These are phyloP conservation scores for Pyronema omphalodes DNA, from an alignment of 495 filamentous ascomycete genomes.

Conservation along the genomic window DNA sequence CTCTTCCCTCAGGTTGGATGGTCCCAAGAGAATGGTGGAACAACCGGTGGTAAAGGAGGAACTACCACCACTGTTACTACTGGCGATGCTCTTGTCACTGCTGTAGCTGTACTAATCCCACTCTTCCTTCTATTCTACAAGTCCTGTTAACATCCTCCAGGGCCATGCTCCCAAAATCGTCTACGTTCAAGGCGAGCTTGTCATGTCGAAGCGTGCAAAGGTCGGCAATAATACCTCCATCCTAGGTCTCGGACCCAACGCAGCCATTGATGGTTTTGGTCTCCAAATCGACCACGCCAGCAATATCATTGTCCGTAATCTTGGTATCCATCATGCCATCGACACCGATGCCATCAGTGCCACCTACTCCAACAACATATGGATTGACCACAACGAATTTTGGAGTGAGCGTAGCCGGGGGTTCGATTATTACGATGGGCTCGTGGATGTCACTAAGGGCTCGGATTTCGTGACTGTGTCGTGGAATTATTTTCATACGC, in stretches of 20 bases:
- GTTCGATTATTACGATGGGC: constrained; percentile 27
- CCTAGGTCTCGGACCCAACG: constrained; percentile 18
- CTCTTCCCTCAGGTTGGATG: constrained; percentile 12
- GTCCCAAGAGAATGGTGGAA: constrained; percentile 24
- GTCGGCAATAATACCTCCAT: constrained; percentile 27
- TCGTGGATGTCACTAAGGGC: constrained; percentile 25
- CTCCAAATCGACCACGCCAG: constrained; percentile 8
- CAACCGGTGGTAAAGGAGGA: constrained; percentile 26
- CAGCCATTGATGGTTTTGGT: constrained; percentile 7
- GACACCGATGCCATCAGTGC: not conserved
- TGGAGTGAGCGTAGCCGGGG: constrained; percentile 12
- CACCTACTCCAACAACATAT: constrained; percentile 3
- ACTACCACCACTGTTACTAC: constrained; percentile 18
- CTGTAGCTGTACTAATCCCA: constrained; percentile 10
- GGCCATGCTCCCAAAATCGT: constrained; percentile 23
- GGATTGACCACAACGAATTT: constrained; percentile 8
- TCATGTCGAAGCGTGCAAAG: constrained; percentile 9
- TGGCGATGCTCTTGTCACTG: constrained; percentile 15
- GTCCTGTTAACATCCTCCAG: not conserved
- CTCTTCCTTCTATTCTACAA: not conserved
- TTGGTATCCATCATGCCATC: constrained; percentile 10
- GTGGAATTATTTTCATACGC: constrained; percentile 24
- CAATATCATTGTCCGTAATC: constrained; percentile 15
- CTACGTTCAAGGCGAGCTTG: constrained; percentile 21
- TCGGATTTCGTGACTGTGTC: constrained; percentile 25